A percentile compares a stretch with the other conserved stretches of the same genome.
Evolutionary conservation across 805 yeast genomes (phyloP).

Genomic region (Teunomyces gatunensis): DNA sequence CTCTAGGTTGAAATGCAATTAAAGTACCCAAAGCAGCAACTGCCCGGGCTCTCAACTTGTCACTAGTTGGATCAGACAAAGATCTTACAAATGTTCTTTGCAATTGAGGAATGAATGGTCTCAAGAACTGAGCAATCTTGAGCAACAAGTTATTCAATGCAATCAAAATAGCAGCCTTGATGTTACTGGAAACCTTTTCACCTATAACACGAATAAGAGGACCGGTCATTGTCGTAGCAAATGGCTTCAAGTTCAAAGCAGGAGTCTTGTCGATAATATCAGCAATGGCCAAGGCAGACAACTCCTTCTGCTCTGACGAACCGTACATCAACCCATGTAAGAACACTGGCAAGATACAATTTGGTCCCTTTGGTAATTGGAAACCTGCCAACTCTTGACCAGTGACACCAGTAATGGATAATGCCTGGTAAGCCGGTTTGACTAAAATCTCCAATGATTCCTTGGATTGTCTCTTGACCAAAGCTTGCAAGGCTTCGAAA

Average conservation of each 20-base stretch:
- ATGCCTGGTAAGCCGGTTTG: conserved; percentile 73
- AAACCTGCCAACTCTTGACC: conserved; percentile 75
- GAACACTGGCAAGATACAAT: conserved; percentile 85
- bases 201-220: conserved; percentile 98
- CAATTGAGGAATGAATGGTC: conserved; percentile 95
- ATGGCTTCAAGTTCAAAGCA: conserved; percentile 75
- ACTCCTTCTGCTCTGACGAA: conserved; percentile 74
- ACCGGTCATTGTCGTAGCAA: conserved; percentile 92
- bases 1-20: conserved; percentile 86
- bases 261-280: conserved; percentile 84
- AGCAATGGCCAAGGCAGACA: conserved; percentile 85
- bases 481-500: conserved; percentile 59
- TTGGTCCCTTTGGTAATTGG: conserved; percentile 76
- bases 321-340: conserved; percentile 96
- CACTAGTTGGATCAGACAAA: conserved; percentile 73
- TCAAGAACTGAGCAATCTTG: conserved; percentile 84
- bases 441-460: conserved; percentile 74
- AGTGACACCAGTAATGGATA: conserved; percentile 59
- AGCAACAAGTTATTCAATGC: conserved; percentile 76
- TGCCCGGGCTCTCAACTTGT: conserved; percentile 73
- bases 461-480: conserved; percentile 73
- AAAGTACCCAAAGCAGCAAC: conserved; percentile 87
- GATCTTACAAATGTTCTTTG: conserved; percentile 96
- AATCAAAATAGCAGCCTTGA: conserved; percentile 87
- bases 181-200: conserved; percentile 86